These are phyloP conservation scores for Cutaneotrichosporon cavernicola DNA, from an alignment of 1,284 basidiomycete genomes.

Conservation along the genomic window DNA sequence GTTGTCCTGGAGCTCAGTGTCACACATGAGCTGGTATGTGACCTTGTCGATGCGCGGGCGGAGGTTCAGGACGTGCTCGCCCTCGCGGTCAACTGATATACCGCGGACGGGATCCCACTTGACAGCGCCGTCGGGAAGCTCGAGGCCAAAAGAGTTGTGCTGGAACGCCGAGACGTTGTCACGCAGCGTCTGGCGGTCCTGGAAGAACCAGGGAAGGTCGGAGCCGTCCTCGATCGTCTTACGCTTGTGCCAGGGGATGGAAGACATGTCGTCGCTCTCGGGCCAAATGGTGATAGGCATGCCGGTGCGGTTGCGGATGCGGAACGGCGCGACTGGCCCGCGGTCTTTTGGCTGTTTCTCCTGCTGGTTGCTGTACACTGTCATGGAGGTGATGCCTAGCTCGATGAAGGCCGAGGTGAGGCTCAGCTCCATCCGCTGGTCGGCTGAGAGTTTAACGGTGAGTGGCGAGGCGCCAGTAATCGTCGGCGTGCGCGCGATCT, in stretches of 20 bases:
- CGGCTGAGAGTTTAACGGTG: constrained; percentile 67
- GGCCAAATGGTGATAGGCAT: constrained; percentile 77
- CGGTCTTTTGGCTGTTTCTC: constrained; percentile 66
- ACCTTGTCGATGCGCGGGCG: constrained; percentile 76
- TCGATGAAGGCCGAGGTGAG: constrained; percentile 89
- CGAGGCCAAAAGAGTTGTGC: constrained; percentile 79
- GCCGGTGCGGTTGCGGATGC: constrained; percentile 87
- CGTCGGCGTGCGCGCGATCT: constrained; percentile 40
- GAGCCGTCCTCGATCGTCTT: constrained; percentile 64
- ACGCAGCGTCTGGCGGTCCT: constrained; percentile 91
- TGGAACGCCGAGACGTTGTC: constrained; percentile 80
- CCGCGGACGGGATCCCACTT: constrained; percentile 84
- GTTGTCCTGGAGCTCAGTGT: constrained; percentile 86
- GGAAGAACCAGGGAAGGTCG: constrained; percentile 91
- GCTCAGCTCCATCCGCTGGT: constrained; percentile 87
- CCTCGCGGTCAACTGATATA: constrained; percentile 90
- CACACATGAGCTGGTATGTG: constrained; percentile 80
- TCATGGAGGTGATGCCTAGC: constrained; percentile 71
- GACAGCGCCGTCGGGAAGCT: constrained; percentile 72
- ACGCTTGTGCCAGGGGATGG: constrained; percentile 28
- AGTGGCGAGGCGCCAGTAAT: constrained; percentile 59
- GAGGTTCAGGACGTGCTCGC: constrained; percentile 84
- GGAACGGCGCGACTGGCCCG: constrained; percentile 89
- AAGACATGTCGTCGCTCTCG: constrained; percentile 55
- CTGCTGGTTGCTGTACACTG: constrained; percentile 71